Evolutionary conservation across 257 asterid species (phyloP).

Genomic region (Marsdenia floribunda): DNA sequence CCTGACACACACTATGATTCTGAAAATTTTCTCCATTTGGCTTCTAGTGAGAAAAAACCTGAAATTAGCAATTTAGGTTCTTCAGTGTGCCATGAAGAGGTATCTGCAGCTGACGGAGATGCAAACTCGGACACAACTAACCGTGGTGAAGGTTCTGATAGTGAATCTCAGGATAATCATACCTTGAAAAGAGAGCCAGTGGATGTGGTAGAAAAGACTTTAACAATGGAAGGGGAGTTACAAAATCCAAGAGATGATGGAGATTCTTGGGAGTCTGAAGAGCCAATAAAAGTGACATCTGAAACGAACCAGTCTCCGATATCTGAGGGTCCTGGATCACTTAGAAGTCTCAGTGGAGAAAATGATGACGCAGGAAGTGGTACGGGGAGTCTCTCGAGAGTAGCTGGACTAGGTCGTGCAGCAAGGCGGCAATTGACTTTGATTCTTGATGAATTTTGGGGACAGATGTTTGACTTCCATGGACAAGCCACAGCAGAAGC

Average conservation of each 20-base stretch:
- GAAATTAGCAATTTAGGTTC: slow-evolving; percentile 37
- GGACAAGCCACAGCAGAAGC: slow-evolving; percentile 76
- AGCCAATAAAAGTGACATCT: slow-evolving; percentile 39
- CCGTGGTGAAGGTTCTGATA: slow-evolving; percentile 27
- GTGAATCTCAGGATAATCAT: slow-evolving; percentile 29
- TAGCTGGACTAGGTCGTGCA: slow-evolving; percentile 93
- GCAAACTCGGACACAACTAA: slow-evolving; percentile 23
- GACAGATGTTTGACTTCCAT: slow-evolving; percentile 79
- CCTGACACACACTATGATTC: slow-evolving; percentile 58
- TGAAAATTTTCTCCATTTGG: slow-evolving; percentile 32
- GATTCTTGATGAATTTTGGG: slow-evolving; percentile 87
- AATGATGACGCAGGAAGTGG: slow-evolving; percentile 81
- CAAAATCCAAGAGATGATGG: slow-evolving; percentile 47
- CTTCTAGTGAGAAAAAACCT: slow-evolving; percentile 45
- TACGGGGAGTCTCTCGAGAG: slow-evolving; percentile 76
- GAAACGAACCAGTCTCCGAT: slow-evolving; percentile 42
- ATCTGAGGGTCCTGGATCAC: slow-evolving; percentile 79
- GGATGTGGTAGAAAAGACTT: slow-evolving; percentile 43
- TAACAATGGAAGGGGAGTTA: slow-evolving; percentile 35
- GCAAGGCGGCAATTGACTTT: slow-evolving; percentile 78
- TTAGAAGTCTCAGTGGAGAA: slow-evolving; percentile 64
- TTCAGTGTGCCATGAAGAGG: slow-evolving; percentile 25
- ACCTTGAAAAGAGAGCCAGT: slow-evolving; percentile 26
- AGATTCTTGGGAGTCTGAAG: slow-evolving; percentile 61
- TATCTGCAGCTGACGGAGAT: slow-evolving; percentile 28